Conservation (phyloP, 495 filamentous ascomycete species). For the Cenococcum geophilum region DNA sequence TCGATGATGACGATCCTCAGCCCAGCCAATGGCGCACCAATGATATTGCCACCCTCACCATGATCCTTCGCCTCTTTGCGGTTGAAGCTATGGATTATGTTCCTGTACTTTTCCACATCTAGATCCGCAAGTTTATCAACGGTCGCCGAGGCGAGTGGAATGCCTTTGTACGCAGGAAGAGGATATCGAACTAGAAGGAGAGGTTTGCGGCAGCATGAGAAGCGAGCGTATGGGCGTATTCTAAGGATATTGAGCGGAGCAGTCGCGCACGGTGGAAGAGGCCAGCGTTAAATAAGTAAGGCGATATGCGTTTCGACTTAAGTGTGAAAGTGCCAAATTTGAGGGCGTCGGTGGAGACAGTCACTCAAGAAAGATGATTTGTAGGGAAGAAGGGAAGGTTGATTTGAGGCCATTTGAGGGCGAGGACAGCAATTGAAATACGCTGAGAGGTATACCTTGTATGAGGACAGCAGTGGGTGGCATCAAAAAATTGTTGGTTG, state of each 20-base stretch:
- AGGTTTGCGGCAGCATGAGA: constrained; percentile 37
- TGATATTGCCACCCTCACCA: constrained; percentile 87
- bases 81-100: constrained; percentile 81
- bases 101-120: constrained; percentile 48
- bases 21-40: constrained; percentile 74
- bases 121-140: constrained; percentile 62
- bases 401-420: background rate
- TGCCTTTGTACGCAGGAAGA: constrained; percentile 96
- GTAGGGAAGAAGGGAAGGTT: constrained; percentile 31
- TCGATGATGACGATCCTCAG: constrained; percentile 86
- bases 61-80: constrained; percentile 93
- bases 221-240: constrained; percentile 71
- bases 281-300: constrained; percentile 98
- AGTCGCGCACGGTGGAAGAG: constrained; percentile 73
- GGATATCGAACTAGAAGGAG: constrained; percentile 54
- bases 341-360: constrained; percentile 67
- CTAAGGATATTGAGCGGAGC: constrained; percentile 63
- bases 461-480: background rate
- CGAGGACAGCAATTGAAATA: too few relatives aligned
- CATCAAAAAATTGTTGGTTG: too few relatives aligned
- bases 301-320: constrained; percentile 86
- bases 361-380: constrained; percentile 67
- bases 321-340: constrained; percentile 84
- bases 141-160: constrained; percentile 72
- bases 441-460: too few relatives aligned